Evolutionary conservation across 2,329 filamentous ascomycete genomes (phyloP).

Genomic region (Arachnomyces sp.): DNA sequence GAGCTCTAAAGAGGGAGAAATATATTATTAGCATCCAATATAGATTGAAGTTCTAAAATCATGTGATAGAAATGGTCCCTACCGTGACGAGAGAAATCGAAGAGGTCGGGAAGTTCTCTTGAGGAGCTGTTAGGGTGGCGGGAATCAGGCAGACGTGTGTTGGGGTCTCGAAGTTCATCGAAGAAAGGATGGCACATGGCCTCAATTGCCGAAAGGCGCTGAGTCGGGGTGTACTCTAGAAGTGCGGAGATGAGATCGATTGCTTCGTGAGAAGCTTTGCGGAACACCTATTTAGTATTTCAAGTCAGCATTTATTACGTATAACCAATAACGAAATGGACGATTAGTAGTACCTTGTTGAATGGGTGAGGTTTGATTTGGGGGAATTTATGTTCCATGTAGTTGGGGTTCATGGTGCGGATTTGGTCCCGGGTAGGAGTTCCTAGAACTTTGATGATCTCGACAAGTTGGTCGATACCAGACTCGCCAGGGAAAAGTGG

Average conservation of each 20-base stretch:
- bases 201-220: slow-evolving; percentile 85
- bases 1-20: slow-evolving; percentile 57
- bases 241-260: slow-evolving; percentile 92
- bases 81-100: slow-evolving; percentile 94
- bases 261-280: slow-evolving; percentile 85
- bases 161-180: slow-evolving; percentile 89
- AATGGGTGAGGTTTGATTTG: slow-evolving; percentile 99
- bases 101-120: slow-evolving; percentile 77
- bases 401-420: slow-evolving; percentile 99
- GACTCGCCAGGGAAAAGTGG: slow-evolving; percentile 97
- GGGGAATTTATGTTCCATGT: slow-evolving; percentile 99
- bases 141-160: slow-evolving; percentile 85
- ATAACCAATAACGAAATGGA: slow-evolving; percentile 1
- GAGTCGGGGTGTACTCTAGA: slow-evolving; percentile 94
- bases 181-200: slow-evolving; percentile 99
- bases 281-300: slow-evolving; percentile 61
- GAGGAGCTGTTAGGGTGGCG: slow-evolving; percentile 74
- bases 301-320: too few relatives aligned
- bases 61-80: slow-evolving; percentile 29
- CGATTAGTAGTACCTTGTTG: slow-evolving; percentile 59
- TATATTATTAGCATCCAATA: slow-evolving; percentile 11
- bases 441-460: slow-evolving; percentile 98
- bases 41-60: too few relatives aligned
- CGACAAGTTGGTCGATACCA: slow-evolving; percentile 94
- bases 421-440: slow-evolving; percentile 97